Evolutionary conservation across 2,329 filamentous ascomycete genomes (phyloP).

Genomic region (Fusarium sp.): DNA sequence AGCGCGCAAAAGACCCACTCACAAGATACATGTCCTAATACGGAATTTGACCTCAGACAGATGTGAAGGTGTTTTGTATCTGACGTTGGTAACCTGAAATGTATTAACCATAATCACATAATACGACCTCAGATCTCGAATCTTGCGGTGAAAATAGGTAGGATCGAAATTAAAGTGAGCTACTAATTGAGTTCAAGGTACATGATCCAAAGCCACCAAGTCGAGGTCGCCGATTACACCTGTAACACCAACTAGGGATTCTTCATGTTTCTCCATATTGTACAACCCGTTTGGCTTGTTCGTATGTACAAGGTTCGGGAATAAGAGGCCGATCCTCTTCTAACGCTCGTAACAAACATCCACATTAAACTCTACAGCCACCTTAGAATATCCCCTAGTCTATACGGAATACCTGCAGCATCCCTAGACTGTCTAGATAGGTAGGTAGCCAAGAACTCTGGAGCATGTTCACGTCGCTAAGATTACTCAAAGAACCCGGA

Average conservation of each 20-base stretch:
- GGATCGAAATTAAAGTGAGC: not conserved
- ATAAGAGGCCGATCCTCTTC: not conserved
- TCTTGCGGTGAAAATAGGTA: conserved; percentile 8
- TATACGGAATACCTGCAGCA: not conserved
- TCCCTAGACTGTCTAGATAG: not conserved
- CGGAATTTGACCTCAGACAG: not conserved
- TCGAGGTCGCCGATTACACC: not conserved
- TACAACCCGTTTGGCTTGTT: not conserved
- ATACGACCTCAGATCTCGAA: conserved; percentile 20
- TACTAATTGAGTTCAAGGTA: not conserved
- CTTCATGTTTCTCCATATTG: not conserved
- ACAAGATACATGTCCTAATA: conserved; percentile 21
- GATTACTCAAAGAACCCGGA: conserved; percentile 14
- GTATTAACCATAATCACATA: not conserved
- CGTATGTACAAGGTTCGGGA: not conserved
- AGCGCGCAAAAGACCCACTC: conserved; percentile 16
- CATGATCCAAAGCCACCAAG: not conserved
- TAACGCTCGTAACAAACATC: not conserved
- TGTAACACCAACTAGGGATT: conserved; percentile 2
- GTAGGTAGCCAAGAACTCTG: not conserved
- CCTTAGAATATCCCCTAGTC: not conserved
- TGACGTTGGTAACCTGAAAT: too few relatives aligned
- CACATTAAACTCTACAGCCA: not conserved
- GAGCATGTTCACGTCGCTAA: not conserved
- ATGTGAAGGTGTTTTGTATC: too few relatives aligned